phyloP scores from a whole-genome alignment of 768 basidiomycete species.

The Trametes cubensis region DNA sequence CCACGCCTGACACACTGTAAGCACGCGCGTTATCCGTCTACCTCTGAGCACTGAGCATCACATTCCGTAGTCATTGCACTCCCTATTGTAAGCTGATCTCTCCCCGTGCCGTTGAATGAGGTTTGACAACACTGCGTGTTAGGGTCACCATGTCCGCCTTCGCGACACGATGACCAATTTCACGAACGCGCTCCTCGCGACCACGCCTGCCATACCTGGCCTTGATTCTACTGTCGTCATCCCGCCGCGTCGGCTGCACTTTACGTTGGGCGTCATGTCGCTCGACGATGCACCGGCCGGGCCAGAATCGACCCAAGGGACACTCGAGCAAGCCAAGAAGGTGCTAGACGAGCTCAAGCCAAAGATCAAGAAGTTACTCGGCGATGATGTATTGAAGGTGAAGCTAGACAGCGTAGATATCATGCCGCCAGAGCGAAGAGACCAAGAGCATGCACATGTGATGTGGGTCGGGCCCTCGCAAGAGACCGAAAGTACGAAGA shows the following conservation, averaged over 20 bases:
- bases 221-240: conserved; percentile 65
- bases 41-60: background rate
- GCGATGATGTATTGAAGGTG: conserved; percentile 37
- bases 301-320: conserved; percentile 1
- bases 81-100: conserved; percentile 24
- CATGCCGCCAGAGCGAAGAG: conserved; percentile 44
- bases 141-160: conserved; percentile 39
- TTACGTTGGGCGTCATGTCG: conserved; percentile 76
- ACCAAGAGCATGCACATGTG: conserved; percentile 51
- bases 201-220: conserved; percentile 45
- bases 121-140: background rate
- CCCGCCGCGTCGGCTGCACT: conserved; percentile 58
- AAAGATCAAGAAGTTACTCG: conserved; percentile 47
- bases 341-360: conserved; percentile 34
- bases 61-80: conserved; percentile 25
- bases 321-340: conserved; percentile 30
- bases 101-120: background rate
- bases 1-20: conserved; percentile 28
- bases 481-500: conserved; percentile 35
- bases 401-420: conserved; percentile 54
- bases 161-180: conserved; percentile 32
- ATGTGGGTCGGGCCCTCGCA: conserved; percentile 55
- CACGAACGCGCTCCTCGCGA: conserved; percentile 34
- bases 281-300: conserved; percentile 37
- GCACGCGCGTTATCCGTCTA: background rate